A percentile compares a stretch with the other conserved stretches of the same genome.
Evolutionary conservation across 2,329 filamentous ascomycete species (phyloP).

Genomic region (Calonectria leucothoes): DNA sequence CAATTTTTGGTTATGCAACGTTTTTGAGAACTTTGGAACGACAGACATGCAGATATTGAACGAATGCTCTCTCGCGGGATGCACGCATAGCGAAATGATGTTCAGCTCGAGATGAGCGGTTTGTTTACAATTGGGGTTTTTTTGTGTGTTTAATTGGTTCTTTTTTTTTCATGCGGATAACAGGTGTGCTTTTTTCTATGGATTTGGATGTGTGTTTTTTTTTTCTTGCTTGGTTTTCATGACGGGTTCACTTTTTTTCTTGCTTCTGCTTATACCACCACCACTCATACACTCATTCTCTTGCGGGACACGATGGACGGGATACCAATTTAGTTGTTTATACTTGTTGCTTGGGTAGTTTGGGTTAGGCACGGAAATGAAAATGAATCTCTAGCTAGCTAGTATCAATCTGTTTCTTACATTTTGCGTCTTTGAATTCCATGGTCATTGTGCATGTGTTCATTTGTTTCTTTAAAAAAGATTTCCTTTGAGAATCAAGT

Average conservation of each 20-base stretch:
- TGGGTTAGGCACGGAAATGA: conserved; percentile 23
- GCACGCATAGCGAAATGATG: conserved; percentile 42
- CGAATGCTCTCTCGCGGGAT: conserved; percentile 44
- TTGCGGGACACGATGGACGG: conserved; percentile 29
- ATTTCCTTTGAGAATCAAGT: too few species aligned
- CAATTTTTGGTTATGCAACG: conserved; percentile 17
- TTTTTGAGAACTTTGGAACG: conserved; percentile 38
- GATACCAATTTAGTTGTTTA: conserved; percentile 41
- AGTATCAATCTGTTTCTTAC: background rate
- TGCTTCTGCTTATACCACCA: conserved; percentile 20
- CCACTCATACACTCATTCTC: conserved; percentile 20
- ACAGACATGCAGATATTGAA: conserved; percentile 38
- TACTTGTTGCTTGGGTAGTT: conserved; percentile 23
- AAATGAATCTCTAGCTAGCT: conserved; percentile 15
- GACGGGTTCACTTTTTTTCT: background rate
- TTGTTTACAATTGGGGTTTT: conserved; percentile 31
- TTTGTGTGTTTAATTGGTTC: conserved; percentile 33
- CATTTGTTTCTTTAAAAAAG: background rate
- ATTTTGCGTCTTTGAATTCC: background rate
- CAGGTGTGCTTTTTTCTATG: background rate
- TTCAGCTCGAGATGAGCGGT: conserved; percentile 42
- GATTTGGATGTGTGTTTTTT: background rate
- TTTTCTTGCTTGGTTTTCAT: background rate
- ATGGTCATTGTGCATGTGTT: background rate
- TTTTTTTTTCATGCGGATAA: conserved; percentile 1